Conservation (phyloP, 768 basidiomycete species). For the Megacollybia marginata region DNA sequence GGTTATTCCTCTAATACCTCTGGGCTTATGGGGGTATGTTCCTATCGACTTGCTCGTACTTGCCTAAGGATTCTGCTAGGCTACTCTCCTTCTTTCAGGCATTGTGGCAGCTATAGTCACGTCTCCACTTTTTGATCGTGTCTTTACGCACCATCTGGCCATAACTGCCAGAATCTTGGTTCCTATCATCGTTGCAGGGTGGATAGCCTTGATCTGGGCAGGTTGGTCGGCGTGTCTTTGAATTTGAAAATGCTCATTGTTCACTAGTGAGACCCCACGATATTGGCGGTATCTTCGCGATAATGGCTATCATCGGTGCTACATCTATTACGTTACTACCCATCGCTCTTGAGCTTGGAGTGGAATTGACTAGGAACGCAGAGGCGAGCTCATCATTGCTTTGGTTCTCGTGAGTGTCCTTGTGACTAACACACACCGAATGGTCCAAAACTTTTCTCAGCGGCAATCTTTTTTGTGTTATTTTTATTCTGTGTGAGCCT, state of each 20-base stretch:
- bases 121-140: constrained; percentile 74
- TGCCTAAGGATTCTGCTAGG: constrained; percentile 12
- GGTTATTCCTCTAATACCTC: constrained; percentile 64
- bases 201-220: constrained; percentile 79
- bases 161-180: constrained; percentile 50
- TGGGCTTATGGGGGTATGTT: constrained; percentile 58
- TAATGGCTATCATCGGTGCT: constrained; percentile 65
- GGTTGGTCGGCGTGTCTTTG: constrained; percentile 32
- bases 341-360: constrained; percentile 68
- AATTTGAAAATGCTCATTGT: constrained; percentile 2
- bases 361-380: constrained; percentile 74
- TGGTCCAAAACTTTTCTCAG: constrained; percentile 23
- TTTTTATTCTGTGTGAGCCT: constrained; percentile 45
- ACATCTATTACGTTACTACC: constrained; percentile 66
- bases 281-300: constrained; percentile 48
- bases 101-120: constrained; percentile 60
- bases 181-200: constrained; percentile 53
- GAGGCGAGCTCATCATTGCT: constrained; percentile 70
- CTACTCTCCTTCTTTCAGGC: constrained; percentile 59
- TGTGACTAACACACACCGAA: background rate
- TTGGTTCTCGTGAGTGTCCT: constrained; percentile 58
- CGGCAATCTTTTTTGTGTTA: constrained; percentile 57
- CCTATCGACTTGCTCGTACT: background rate
- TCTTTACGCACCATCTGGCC: constrained; percentile 70
- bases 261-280: constrained; percentile 57